Evolutionary conservation across 208 protist genomes (phyloP).

Genomic region (Spironucleus salmonicida): DNA sequence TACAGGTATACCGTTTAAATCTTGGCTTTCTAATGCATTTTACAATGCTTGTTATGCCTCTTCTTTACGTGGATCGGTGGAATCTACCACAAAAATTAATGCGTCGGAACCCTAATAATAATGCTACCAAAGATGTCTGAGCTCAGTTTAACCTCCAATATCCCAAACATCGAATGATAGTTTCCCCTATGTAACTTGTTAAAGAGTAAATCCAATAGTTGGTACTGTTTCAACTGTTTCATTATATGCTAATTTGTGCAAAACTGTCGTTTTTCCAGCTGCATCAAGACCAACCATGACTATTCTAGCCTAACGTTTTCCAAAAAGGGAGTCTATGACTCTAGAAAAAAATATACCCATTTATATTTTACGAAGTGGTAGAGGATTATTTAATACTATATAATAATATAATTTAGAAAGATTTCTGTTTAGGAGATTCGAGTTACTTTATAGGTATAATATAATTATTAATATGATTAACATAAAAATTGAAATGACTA

Average conservation of each 20-base stretch:
- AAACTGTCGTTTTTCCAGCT: constrained; percentile 53
- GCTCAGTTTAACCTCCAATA: constrained; percentile 36
- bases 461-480: too few species aligned
- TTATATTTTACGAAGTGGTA: too few species aligned
- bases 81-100: constrained; percentile 44
- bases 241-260: constrained; percentile 46
- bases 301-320: constrained; percentile 34
- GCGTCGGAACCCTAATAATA: constrained; percentile 41
- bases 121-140: constrained; percentile 40
- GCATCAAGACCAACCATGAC: constrained; percentile 45
- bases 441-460: too few species aligned
- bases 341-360: constrained; percentile 22
- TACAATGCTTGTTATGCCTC: constrained; percentile 62
- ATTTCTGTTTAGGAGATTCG: too few species aligned
- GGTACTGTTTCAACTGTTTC: constrained; percentile 47
- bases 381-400: constrained; percentile 1
- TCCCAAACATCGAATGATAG: constrained; percentile 41
- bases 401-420: constrained; percentile 14
- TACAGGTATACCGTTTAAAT: constrained; percentile 75
- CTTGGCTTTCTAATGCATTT: constrained; percentile 78
- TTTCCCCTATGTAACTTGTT: constrained; percentile 38
- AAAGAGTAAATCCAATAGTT: constrained; percentile 52
- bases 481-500: too few species aligned
- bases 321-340: neutral
- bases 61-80: constrained; percentile 20